phyloP scores from a whole-genome alignment of 2,329 filamentous ascomycete genomes.

The Ophiocordyceps camponoti-saundersi region DNA sequence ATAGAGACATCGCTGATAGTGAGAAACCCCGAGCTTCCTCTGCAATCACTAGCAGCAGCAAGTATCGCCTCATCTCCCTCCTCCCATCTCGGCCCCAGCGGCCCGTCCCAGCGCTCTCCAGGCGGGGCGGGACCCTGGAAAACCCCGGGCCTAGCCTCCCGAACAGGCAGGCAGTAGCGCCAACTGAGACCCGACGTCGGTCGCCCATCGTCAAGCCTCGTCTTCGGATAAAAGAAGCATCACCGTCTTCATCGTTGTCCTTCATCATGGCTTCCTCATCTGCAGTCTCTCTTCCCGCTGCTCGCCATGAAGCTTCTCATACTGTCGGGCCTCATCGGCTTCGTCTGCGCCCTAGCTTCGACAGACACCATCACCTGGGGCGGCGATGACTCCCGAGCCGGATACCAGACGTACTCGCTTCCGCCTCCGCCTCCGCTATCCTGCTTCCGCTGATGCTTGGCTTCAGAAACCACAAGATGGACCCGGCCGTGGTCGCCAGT shows the following conservation, averaged over 20 bases:
- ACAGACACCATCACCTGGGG: constrained; percentile 44
- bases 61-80: too few species aligned
- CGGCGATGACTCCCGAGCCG: constrained; percentile 34
- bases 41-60: too few species aligned
- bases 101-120: too few species aligned
- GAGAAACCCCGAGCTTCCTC: too few species aligned
- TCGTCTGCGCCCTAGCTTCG: constrained; percentile 18
- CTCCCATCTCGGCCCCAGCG: too few species aligned
- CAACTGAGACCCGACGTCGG: too few species aligned
- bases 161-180: background rate
- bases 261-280: background rate
- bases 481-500: constrained; percentile 38
- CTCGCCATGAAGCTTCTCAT: constrained; percentile 12
- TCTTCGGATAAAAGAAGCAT: background rate
- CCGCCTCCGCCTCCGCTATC: background rate
- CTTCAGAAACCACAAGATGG: constrained; percentile 42
- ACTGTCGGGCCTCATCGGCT: constrained; percentile 14
- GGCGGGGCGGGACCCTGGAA: too few species aligned
- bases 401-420: constrained; percentile 32
- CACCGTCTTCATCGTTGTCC: background rate
- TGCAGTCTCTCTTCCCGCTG: background rate
- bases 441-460: background rate
- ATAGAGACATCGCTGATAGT: too few species aligned
- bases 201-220: too few species aligned
- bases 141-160: background rate